These are phyloP conservation scores for Ceratocystis albifundus DNA, from an alignment of 2,329 filamentous ascomycete species.

Conservation along the genomic window DNA sequence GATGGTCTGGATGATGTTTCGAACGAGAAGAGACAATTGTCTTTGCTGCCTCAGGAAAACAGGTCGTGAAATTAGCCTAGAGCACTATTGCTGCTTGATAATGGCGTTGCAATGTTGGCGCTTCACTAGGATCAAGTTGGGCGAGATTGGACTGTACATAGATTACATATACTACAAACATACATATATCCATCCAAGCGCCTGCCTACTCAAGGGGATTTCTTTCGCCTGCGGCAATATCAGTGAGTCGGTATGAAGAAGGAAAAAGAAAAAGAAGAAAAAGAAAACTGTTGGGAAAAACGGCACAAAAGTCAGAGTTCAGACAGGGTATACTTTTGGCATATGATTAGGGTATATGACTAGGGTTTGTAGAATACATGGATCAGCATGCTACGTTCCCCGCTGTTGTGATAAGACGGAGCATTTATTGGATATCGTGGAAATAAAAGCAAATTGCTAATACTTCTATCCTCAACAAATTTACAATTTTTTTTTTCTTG, in stretches of 20 bases:
- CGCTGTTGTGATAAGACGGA: neutral
- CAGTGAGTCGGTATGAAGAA: neutral
- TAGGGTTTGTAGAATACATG: neutral
- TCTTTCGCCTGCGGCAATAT: neutral
- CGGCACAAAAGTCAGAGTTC: neutral
- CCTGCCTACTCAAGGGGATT: neutral
- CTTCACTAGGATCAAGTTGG: neutral
- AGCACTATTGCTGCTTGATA: neutral
- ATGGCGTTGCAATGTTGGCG: neutral
- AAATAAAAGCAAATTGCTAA: neutral
- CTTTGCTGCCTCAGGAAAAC: slow-evolving; percentile 16
- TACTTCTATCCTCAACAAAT: neutral
- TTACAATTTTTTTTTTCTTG: neutral
- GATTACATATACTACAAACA: neutral
- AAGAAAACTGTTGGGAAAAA: neutral
- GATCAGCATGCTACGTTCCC: neutral
- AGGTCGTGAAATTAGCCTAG: neutral
- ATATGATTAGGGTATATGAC: neutral
- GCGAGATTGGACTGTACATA: neutral
- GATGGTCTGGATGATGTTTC: neutral
- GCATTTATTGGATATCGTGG: neutral
- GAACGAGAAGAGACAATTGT: slow-evolving; percentile 13
- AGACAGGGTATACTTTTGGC: neutral
- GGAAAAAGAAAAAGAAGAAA: neutral
- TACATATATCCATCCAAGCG: neutral